Conservation (phyloP, 148 eudicot species). For the Nepenthes mirabilis region DNA sequence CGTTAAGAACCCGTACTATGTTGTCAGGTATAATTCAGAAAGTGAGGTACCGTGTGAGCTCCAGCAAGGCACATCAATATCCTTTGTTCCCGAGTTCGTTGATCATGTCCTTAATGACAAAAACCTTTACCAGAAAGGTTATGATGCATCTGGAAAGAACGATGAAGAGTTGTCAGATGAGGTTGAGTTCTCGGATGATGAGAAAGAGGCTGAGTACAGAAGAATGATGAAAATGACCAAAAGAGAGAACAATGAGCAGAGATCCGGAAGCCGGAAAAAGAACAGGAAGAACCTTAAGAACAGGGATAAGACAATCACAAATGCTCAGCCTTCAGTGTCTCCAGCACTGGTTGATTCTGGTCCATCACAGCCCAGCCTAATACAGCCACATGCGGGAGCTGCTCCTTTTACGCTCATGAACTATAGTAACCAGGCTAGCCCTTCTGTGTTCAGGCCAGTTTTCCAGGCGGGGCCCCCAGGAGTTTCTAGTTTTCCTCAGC, state of each 20-base stretch:
- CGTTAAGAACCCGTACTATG: conserved; percentile 77
- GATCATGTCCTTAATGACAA: conserved; percentile 54
- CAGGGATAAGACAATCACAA: conserved; percentile 22
- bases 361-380: conserved; percentile 17
- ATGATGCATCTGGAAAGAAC: conserved; percentile 86
- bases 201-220: conserved; percentile 77
- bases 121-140: conserved; percentile 77
- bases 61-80: conserved; percentile 46
- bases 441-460: conserved; percentile 18
- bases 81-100: conserved; percentile 75
- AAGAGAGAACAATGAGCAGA: conserved; percentile 42
- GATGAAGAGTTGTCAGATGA: conserved; percentile 76
- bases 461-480: conserved; percentile 12
- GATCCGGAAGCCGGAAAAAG: conserved; percentile 30
- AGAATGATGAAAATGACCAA: conserved; percentile 55
- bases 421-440: conserved; percentile 9
- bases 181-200: conserved; percentile 83
- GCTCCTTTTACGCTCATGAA: conserved; percentile 15
- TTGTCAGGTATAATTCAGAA: conserved; percentile 79
- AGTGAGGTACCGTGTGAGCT: conserved; percentile 66
- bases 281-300: conserved; percentile 31
- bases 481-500: conserved; percentile 22
- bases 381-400: conserved; percentile 18
- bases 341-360: conserved; percentile 7
- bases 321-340: conserved; percentile 16